A percentile compares a stretch with the other conserved stretches of the same genome.
Evolutionary conservation across 208 protist species (phyloP).

Genomic region (Porcisia hertigi): DNA sequence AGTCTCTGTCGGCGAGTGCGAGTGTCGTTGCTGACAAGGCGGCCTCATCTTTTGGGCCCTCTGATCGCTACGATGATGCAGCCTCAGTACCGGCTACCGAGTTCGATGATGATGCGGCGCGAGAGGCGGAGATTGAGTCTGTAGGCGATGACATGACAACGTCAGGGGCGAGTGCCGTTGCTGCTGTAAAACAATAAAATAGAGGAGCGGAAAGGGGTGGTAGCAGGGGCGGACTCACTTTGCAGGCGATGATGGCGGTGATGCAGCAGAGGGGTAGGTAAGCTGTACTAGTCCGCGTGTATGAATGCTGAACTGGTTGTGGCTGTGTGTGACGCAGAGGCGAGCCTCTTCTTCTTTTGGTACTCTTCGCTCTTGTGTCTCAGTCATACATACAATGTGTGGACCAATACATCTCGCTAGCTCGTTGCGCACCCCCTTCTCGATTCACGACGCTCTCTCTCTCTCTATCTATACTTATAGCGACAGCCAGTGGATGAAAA

Average conservation of each 20-base stretch:
- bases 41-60: slow-evolving; percentile 11
- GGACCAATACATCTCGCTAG: too few relatives aligned
- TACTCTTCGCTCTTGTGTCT: too few relatives aligned
- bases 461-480: too few relatives aligned
- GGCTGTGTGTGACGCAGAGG: neutral
- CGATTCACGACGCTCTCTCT: too few relatives aligned
- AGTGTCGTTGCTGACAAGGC: neutral
- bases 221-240: neutral
- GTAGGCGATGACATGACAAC: slow-evolving; percentile 25
- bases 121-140: slow-evolving; percentile 21
- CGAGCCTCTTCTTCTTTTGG: too few relatives aligned
- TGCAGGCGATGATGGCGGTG: neutral
- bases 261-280: neutral
- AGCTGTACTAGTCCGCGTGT: neutral
- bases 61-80: neutral
- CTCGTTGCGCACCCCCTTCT: too few relatives aligned
- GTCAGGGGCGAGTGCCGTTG: neutral
- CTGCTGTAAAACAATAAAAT: neutral
- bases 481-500: too few relatives aligned
- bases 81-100: neutral
- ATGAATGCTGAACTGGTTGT: neutral
- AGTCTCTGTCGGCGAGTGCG: slow-evolving; percentile 1
- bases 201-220: neutral
- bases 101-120: slow-evolving; percentile 21
- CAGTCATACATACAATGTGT: too few relatives aligned